These are phyloP conservation scores for Setomelanomma holmii DNA, from an alignment of 2,329 filamentous ascomycete species.

Conservation along the genomic window DNA sequence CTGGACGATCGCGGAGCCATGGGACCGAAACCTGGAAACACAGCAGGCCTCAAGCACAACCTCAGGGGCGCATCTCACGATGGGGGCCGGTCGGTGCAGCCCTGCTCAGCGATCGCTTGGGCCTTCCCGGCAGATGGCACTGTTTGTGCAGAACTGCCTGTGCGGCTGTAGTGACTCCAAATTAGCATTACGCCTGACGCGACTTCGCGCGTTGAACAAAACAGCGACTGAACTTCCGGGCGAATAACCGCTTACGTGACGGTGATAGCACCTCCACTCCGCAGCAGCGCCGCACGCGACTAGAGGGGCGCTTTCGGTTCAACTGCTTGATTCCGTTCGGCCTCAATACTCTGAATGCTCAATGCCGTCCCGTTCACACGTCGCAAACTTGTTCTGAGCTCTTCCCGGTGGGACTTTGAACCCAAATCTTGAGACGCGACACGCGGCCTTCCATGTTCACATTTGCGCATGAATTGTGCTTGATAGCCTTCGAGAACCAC, in stretches of 20 bases:
- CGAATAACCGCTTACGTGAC: conserved; percentile 27
- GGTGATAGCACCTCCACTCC: conserved; percentile 12
- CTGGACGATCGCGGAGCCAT: conserved; percentile 32
- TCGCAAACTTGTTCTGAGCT: conserved; percentile 28
- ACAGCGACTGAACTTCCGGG: conserved; percentile 19
- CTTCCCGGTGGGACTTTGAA: conserved; percentile 17
- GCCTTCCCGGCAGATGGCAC: conserved; percentile 24
- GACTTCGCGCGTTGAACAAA: conserved; percentile 7
- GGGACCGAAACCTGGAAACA: conserved; percentile 21
- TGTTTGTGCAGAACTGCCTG: conserved; percentile 8
- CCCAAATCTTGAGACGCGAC: conserved; percentile 33
- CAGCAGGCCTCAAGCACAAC: conserved; percentile 1
- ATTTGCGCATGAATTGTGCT: conserved; percentile 5
- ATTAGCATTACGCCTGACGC: conserved; percentile 37
- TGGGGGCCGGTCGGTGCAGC: conserved; percentile 6
- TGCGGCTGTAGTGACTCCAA: conserved; percentile 32
- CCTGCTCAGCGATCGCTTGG: conserved; percentile 15
- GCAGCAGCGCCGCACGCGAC: conserved; percentile 19
- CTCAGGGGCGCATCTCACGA: conserved; percentile 17
- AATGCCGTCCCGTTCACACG: conserved; percentile 22
- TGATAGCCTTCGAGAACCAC: conserved; percentile 37
- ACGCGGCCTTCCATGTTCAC: conserved; percentile 25
- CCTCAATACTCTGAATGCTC: conserved; percentile 8
- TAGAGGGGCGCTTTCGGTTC: conserved; percentile 19
- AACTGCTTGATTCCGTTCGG: conserved; percentile 22